Base-by-base conservation (phyloP, 257 asterid species). In the Craterostigma plantagineum region DNA sequence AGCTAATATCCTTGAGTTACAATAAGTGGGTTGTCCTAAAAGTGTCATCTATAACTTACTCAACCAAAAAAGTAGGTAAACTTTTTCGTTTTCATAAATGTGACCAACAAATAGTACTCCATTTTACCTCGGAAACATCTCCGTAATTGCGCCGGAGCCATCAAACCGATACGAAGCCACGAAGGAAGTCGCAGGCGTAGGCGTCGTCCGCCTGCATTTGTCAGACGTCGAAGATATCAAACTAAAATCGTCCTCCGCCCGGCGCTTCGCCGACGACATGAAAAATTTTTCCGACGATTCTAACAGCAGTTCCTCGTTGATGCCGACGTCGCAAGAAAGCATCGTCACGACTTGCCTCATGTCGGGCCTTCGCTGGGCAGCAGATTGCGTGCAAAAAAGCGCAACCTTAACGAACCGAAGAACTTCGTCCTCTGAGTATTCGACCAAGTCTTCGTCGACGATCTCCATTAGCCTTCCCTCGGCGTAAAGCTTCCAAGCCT, bases 281-380 rank as follows among this genome's bases (percentile, higher is more conserved):
- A 58, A 76, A 18, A 76, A 35, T 11, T 85, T 83, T n/a, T n/a
- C n/a, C n/a, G n/a, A n/a, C 4, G 92, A 91, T 46, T 68, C 75
- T 0, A 73, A 62, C 43, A 83, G 47, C 36, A 83, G 14, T 42
- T 60, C 57, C 44, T 71, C 92, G 4, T 76, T 76, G 1, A 83
- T 77, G 33, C 0, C 34, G 47, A 79, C 91, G 17, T 76, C 75
- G 8, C 62, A 49, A 0, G 92, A 71, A 10, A 83, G 70, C 92
- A 83, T 76, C 35, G 38, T 65, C 49, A 79, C 53, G 44, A 83
- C 95, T 49, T 83, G 91, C 45, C 67, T 79, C 95, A 83, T 83
- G 56, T 60, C 72, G 5, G 95, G 95, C 43, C 95, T 70, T 18
- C 58, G 77, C 17, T 76, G 75, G 49, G 84, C 52, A 35, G 77